These are phyloP conservation scores for Trypethelium eluteriae DNA, from an alignment of 495 filamentous ascomycete species.

Conservation along the genomic window DNA sequence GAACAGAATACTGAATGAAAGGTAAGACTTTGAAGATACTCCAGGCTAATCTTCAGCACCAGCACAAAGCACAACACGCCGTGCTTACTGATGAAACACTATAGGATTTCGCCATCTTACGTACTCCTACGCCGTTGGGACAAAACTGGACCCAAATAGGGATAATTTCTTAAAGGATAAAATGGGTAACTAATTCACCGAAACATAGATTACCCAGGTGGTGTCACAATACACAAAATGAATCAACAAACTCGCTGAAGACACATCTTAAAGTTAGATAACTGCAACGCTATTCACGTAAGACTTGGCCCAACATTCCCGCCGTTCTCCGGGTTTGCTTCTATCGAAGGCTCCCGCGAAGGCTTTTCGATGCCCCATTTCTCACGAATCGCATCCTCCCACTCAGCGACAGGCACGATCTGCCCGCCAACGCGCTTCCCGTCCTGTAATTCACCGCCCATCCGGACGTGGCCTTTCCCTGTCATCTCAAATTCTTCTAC, in stretches of 20 bases:
- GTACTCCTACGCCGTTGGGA: no score
- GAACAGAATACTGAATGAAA: neutral
- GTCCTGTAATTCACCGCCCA: conserved; percentile 1
- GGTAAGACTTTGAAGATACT: neutral
- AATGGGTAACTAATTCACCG: no score
- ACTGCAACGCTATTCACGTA: neutral
- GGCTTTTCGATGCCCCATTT: conserved; percentile 1
- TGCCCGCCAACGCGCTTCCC: neutral
- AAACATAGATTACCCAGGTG: no score
- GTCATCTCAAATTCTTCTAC: neutral
- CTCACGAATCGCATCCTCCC: neutral
- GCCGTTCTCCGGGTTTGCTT: neutral
- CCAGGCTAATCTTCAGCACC: neutral
- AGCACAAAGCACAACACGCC: neutral
- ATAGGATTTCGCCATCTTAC: neutral
- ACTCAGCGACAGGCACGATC: neutral
- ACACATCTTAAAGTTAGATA: neutral
- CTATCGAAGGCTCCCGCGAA: neutral
- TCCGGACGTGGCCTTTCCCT: neutral
- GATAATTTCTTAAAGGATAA: no score
- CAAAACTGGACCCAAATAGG: no score
- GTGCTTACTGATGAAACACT: neutral
- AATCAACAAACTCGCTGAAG: neutral
- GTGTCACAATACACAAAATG: neutral
- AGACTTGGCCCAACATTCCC: neutral